Conservation (phyloP, 2,329 filamentous ascomycete genomes). For the Calonectria multiphialidica region DNA sequence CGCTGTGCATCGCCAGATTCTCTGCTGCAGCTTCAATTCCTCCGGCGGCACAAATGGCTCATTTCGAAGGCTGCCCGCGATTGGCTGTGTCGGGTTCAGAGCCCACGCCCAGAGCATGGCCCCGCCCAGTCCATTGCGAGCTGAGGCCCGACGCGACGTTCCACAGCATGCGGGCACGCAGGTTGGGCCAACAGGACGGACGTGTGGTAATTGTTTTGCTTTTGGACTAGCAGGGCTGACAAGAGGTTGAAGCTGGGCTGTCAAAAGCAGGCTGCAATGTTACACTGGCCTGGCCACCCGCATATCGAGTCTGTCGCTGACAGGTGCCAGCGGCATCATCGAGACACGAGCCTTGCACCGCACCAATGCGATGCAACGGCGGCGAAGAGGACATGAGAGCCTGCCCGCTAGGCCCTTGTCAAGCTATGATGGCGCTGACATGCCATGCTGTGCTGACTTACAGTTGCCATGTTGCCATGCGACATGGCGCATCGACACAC, state of each 20-base stretch:
- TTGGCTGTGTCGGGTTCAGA: not conserved
- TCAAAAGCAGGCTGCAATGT: slow-evolving; percentile 12
- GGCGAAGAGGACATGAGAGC: not conserved
- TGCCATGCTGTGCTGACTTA: slow-evolving; percentile 19
- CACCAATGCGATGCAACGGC: slow-evolving; percentile 3
- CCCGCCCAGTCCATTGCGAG: slow-evolving; percentile 12
- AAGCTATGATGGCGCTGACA: slow-evolving; percentile 15
- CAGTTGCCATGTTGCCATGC: slow-evolving; percentile 13
- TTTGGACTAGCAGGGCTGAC: not conserved
- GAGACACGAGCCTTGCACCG: not conserved
- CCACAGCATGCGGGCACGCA: slow-evolving; percentile 17
- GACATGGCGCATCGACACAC: slow-evolving; percentile 1
- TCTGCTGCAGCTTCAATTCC: slow-evolving; percentile 1
- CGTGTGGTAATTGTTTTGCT: not conserved
- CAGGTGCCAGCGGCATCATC: not conserved
- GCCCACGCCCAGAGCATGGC: not conserved
- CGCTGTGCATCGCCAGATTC: slow-evolving; percentile 7
- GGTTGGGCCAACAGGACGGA: not conserved
- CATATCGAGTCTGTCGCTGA: slow-evolving; percentile 11
- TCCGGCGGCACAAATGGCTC: slow-evolving; percentile 22
- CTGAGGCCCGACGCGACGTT: slow-evolving; percentile 21
- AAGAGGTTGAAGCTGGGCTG: not conserved
- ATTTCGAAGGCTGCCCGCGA: not conserved
- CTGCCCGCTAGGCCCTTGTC: not conserved
- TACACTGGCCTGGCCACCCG: not conserved